Evolutionary conservation across 495 filamentous ascomycete genomes (phyloP), one percentile per base, ranked within the genome.

Genomic region (Penicillium roqueforti): DNA sequence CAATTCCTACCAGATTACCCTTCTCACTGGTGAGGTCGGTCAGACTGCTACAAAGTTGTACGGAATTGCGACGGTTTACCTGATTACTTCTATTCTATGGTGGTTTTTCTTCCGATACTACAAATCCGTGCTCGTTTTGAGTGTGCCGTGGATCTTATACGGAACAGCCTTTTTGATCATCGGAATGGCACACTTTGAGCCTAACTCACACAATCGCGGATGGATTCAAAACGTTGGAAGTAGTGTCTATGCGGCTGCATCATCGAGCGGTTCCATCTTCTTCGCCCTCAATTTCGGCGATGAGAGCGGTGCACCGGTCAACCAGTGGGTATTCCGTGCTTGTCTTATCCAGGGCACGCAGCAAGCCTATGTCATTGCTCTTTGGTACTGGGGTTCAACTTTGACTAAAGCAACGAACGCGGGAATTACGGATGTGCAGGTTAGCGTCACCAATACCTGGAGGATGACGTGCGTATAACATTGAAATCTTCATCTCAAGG

Each of bases 1-100:
- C 45, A 87, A 86, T 68, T 86, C 82, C 1, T 89, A 88, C 62
- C 86, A 89, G 58, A 83, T 89, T 57, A 86, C 84, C 3, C 75
- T 89, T 22, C 74, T 89, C 11, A 82, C 81, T 0, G 86, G 86
- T 16, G 78, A 85, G 57, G 72, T 83, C 16, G 84, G 81, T 13
- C 75, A 88, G 59, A 78, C 78, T 0, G 79, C 84, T 4, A 69
- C 75, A 20, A 83, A 85, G 57, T 75, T 88, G 7, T 89, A 89
- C 69, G 78, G 80, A 40, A 81, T 87, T 16, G 83, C 84, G 0
- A 79, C 73, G 3, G 81, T 84, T 6, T 89, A 89, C 57, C 70
- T 85, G 7, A 71, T 74, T 31, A 78, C 79, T 3, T 87, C 84
- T 6, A 68, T 84, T 8, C 28, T 82, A 7, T 89, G 86, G 86